Evolutionary conservation across 2,329 filamentous ascomycete species (phyloP).

Genomic region (Aspergillus ochraceoroseus): DNA sequence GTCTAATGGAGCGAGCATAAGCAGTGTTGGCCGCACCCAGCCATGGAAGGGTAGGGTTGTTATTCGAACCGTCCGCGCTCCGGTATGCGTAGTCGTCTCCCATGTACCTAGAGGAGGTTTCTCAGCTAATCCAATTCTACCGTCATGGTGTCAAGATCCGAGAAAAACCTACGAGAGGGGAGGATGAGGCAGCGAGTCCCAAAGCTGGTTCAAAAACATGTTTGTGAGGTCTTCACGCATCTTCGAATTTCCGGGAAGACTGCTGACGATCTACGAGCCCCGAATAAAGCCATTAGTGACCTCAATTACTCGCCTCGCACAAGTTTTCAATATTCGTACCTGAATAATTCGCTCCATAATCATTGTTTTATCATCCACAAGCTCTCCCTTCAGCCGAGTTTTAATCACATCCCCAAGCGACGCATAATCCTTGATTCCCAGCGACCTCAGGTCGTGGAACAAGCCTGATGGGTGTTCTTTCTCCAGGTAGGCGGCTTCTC

Average conservation of each 20-base stretch:
- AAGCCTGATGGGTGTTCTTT: constrained; percentile 51
- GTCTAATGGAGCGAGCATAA: constrained; percentile 62
- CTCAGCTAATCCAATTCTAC: neutral
- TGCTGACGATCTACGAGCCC: constrained; percentile 54
- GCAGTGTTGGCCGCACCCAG: constrained; percentile 63
- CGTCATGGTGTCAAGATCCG: neutral
- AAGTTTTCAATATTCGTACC: constrained; percentile 24
- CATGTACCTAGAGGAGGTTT: constrained; percentile 44
- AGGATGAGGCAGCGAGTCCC: constrained; percentile 67
- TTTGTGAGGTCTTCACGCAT: constrained; percentile 61
- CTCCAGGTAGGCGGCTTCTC: constrained; percentile 57
- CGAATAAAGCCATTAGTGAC: neutral
- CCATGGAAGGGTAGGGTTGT: constrained; percentile 62
- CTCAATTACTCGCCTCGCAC: neutral
- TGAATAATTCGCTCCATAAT: constrained; percentile 69
- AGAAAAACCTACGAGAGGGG: constrained; percentile 54
- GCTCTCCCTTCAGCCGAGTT: constrained; percentile 58
- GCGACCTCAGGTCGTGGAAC: constrained; percentile 53
- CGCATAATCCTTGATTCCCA: constrained; percentile 56
- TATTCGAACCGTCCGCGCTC: constrained; percentile 65
- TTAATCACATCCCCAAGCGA: constrained; percentile 60
- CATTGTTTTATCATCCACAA: constrained; percentile 70
- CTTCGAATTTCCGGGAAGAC: constrained; percentile 59
- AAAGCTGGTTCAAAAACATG: constrained; percentile 63
- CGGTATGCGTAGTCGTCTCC: constrained; percentile 60